Conservation (phyloP, 371 early-diverging fungal genomes). For the Rhizomucor pusillus region DNA sequence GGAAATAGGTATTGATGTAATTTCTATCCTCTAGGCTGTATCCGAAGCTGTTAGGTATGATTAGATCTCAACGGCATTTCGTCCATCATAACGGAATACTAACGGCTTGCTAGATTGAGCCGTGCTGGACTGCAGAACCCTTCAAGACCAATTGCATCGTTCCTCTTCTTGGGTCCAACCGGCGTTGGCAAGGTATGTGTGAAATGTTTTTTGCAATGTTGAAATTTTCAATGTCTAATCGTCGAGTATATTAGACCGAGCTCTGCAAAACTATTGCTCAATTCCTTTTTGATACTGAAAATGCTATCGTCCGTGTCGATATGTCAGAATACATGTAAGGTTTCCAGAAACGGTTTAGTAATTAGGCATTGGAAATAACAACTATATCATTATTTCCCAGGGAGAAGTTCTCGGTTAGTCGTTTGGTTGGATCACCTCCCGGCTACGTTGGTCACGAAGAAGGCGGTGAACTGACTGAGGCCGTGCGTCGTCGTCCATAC, state of each 20-base stretch:
- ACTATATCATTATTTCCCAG: constrained; percentile 1
- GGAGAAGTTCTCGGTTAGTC: constrained; percentile 62
- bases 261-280: constrained; percentile 87
- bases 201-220: neutral
- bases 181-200: constrained; percentile 74
- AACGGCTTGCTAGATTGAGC: constrained; percentile 30
- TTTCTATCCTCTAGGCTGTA: constrained; percentile 48
- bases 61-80: too few relatives aligned
- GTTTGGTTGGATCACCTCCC: constrained; percentile 90
- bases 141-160: constrained; percentile 82
- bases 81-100: neutral
- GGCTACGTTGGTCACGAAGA: constrained; percentile 85
- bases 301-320: constrained; percentile 85
- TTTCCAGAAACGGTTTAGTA: constrained; percentile 11
- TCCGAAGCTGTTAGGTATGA: constrained; percentile 71
- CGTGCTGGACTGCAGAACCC: constrained; percentile 72
- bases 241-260: constrained; percentile 56
- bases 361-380: neutral
- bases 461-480: constrained; percentile 91
- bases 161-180: constrained; percentile 91
- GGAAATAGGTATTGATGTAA: neutral
- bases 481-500: constrained; percentile 85
- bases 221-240: neutral
- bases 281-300: constrained; percentile 88
- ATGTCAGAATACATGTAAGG: constrained; percentile 91